Evolutionary conservation across 208 protist species (phyloP), one percentile per base, ranked within the genome.

Genomic region (Eutreptiella sp.): DNA sequence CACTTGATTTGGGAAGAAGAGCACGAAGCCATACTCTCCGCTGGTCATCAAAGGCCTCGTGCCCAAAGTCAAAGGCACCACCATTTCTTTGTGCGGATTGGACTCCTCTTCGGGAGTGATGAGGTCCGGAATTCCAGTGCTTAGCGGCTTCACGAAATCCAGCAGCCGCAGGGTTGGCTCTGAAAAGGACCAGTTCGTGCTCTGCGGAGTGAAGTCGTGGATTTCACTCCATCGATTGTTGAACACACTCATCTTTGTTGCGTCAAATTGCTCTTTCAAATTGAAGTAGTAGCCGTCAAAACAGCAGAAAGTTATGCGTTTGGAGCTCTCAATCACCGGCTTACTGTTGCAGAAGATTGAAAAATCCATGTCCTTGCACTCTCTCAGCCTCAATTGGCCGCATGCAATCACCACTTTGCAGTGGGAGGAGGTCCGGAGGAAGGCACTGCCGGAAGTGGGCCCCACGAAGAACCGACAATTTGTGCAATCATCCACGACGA

Each of bases 401-500:
- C 88, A 94, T 14, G 88, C 87, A 34, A 89, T 81, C 55, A 87
- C 79, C 31, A 94, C 66, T 4, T 71, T 87, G 78, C 91, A 87
- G 66, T 88, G 77, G 50, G 86, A 83, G 63, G 87, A 92, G 68
- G 89, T 89, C 32, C 89, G 78, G 46, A 95, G 58, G 69, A 94
- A 95, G 23, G 94, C 75, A 55, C 85, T 91, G 31, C 85, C 84
- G 61, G 85, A 82, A 61, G 81, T 89, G 2, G 89, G 87, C 9
- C 86, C 88, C 32, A 95, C 64, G 47, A 95, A 68, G 32, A 95
- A 75, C 66, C 85, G 70, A 63, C 89, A 89, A 28, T 88, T 87
- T 38, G 84, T 83, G 60, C 88, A 93, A 71, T 89, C 82, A 68
- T 95, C 89, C 36, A 90, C 80, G 0, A 77, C 92, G 58, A 92